A percentile compares a stretch with the other conserved stretches of the same genome.
Conservation (phyloP, 179 eudicot species). For the Silene noctiflora region DNA sequence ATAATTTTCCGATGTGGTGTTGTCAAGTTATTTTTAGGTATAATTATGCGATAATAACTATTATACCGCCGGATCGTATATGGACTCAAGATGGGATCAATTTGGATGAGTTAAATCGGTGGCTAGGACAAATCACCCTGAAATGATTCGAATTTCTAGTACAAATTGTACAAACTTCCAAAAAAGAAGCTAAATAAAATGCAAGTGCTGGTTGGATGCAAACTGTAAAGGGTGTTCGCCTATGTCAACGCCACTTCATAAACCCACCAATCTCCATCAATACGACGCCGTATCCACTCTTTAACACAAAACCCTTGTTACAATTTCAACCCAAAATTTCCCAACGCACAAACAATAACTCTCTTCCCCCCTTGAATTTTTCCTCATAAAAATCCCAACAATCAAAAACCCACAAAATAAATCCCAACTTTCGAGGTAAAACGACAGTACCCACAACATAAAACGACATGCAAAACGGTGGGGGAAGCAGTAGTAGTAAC, state of each 20-base stretch:
- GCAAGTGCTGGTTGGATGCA: background rate
- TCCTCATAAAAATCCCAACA: background rate
- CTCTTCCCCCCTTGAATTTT: background rate
- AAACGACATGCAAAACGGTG: conserved; percentile 42
- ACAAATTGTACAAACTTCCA: no score
- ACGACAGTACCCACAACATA: background rate
- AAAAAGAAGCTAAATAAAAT: background rate
- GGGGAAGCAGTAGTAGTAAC: conserved; percentile 29
- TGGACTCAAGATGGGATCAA: no score
- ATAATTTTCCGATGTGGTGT: no score
- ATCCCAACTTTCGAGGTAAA: background rate
- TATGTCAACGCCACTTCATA: conserved; percentile 15
- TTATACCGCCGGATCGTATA: no score
- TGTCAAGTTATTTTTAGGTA: no score
- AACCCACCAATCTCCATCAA: background rate
- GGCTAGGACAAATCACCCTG: no score
- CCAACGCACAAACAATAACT: background rate
- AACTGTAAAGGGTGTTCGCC: background rate
- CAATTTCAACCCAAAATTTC: no score
- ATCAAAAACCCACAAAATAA: background rate
- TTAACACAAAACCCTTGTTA: background rate
- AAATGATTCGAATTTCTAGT: no score
- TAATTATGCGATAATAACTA: no score
- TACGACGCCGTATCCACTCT: conserved; percentile 6
- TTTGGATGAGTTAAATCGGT: no score